Conservation (phyloP, 1,284 basidiomycete genomes). For the Amylostereum areolatum region DNA sequence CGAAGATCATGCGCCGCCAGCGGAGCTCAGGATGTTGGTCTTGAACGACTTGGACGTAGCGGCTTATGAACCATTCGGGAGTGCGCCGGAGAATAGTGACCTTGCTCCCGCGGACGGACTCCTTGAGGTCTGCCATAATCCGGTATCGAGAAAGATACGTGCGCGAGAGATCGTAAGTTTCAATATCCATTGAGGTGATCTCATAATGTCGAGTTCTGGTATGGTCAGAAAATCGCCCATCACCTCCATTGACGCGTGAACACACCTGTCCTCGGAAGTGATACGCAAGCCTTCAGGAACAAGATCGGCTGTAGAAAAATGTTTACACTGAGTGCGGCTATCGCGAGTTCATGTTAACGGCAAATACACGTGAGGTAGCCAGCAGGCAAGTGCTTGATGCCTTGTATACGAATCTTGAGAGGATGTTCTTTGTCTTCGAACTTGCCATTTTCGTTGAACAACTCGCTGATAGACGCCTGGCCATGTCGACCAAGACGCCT, state of each 20-base stretch:
- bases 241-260: background rate
- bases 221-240: background rate
- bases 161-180: slow-evolving; percentile 35
- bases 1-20: slow-evolving; percentile 27
- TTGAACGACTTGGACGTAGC: slow-evolving; percentile 23
- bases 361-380: slow-evolving; percentile 36
- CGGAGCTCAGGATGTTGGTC: slow-evolving; percentile 21
- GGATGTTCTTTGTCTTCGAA: slow-evolving; percentile 20
- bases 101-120: slow-evolving; percentile 25
- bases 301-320: slow-evolving; percentile 4
- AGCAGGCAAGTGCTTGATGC: slow-evolving; percentile 35
- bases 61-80: slow-evolving; percentile 41
- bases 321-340: background rate
- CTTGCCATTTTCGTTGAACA: slow-evolving; percentile 11
- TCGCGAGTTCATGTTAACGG: slow-evolving; percentile 1
- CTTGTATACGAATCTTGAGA: slow-evolving; percentile 32
- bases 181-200: slow-evolving; percentile 36
- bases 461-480: too few relatives aligned
- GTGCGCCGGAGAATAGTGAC: slow-evolving; percentile 30
- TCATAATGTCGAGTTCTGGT: slow-evolving; percentile 32
- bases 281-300: slow-evolving; percentile 16
- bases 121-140: slow-evolving; percentile 14
- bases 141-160: slow-evolving; percentile 38
- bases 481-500: too few relatives aligned
- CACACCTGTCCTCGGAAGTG: slow-evolving; percentile 11